Evolutionary conservation across 2,329 filamentous ascomycete species (phyloP).

Genomic region (Epichloe gansuensis): DNA sequence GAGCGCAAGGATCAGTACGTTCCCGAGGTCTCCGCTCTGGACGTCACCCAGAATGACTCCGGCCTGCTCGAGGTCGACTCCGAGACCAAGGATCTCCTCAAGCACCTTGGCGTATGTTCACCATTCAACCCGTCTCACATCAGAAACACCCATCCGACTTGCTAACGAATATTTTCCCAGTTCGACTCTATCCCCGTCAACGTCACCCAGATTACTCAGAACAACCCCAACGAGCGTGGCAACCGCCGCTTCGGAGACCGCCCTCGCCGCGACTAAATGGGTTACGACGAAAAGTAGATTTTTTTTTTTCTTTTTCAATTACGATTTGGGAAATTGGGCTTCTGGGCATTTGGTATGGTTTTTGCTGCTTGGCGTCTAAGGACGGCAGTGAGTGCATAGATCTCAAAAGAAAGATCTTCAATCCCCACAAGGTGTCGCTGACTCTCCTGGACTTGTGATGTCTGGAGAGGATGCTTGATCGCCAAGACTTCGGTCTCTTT

Average conservation of each 20-base stretch:
- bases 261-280: conserved; percentile 21
- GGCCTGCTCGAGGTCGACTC: conserved; percentile 89
- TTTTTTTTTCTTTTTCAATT: background rate
- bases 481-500: conserved; percentile 39
- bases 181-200: conserved; percentile 98
- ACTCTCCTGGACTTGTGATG: conserved; percentile 41
- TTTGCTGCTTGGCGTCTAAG: conserved; percentile 41
- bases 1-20: conserved; percentile 99
- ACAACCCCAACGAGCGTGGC: conserved; percentile 69
- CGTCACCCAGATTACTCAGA: conserved; percentile 79
- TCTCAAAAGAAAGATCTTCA: conserved; percentile 46
- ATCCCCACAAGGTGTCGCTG: conserved; percentile 76
- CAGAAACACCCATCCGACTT: background rate
- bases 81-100: conserved; percentile 98
- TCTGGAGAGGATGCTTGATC: conserved; percentile 77
- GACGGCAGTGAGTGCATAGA: conserved; percentile 45
- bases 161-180: conserved; percentile 34
- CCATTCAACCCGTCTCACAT: background rate
- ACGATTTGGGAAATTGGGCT: conserved; percentile 23
- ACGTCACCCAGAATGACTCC: conserved; percentile 90
- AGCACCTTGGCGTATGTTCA: conserved; percentile 88
- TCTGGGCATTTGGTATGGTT: conserved; percentile 31
- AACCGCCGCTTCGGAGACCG: conserved; percentile 66
- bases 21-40: conserved; percentile 94
- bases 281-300: background rate